These are phyloP conservation scores for Yamadazyma olivae DNA, from an alignment of 805 yeast genomes.

Conservation along the genomic window DNA sequence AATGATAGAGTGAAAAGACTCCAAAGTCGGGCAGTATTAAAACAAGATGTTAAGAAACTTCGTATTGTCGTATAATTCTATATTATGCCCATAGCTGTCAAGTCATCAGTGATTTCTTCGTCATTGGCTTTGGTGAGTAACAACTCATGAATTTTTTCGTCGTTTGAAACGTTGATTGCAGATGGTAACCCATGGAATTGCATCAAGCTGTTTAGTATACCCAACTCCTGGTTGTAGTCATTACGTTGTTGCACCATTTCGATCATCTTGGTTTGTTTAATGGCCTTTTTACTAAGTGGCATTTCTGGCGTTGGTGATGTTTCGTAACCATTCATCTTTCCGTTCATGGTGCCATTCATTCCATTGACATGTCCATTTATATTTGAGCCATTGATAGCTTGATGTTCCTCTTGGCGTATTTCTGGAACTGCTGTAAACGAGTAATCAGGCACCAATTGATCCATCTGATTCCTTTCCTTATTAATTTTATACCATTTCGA, in stretches of 20 bases:
- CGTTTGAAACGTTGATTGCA: constrained; percentile 46
- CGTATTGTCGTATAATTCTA: too few species aligned
- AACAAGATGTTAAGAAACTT: too few species aligned
- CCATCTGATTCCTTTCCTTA: constrained; percentile 81
- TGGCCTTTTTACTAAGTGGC: constrained; percentile 27
- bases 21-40: too few species aligned
- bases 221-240: constrained; percentile 64
- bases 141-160: constrained; percentile 27
- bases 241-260: constrained; percentile 63
- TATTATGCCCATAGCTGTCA: constrained; percentile 65
- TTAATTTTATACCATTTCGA: constrained; percentile 89
- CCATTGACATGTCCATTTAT: constrained; percentile 2
- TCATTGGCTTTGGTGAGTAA: constrained; percentile 56
- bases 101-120: constrained; percentile 73
- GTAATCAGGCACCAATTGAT: constrained; percentile 56
- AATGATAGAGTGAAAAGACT: too few species aligned
- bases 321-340: constrained; percentile 1
- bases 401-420: constrained; percentile 13
- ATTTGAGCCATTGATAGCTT: background rate
- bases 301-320: constrained; percentile 3
- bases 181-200: constrained; percentile 80
- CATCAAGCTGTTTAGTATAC: constrained; percentile 64
- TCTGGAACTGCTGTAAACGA: constrained; percentile 41
- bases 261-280: constrained; percentile 33
- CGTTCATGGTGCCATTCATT: background rate